phyloP scores from a whole-genome alignment of 2,329 filamentous ascomycete genomes.

The Epichloe scottii region DNA sequence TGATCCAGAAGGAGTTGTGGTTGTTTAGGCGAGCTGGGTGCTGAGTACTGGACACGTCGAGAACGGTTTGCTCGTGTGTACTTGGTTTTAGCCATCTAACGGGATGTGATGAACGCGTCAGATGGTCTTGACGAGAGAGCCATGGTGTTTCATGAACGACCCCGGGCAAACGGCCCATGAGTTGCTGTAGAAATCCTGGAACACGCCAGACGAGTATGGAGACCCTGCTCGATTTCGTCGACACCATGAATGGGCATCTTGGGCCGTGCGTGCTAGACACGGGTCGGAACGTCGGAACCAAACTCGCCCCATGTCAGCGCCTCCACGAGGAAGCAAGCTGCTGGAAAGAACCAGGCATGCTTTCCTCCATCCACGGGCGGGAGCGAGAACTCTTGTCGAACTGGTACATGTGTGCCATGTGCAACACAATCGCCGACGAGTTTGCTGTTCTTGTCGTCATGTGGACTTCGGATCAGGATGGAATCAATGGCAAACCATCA shows the following conservation, averaged over 20 bases:
- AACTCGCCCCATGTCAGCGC: slow-evolving; percentile 21
- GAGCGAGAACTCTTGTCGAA: slow-evolving; percentile 11
- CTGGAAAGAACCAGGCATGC: slow-evolving; percentile 22
- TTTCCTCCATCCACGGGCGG: slow-evolving; percentile 20
- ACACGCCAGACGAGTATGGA: slow-evolving; percentile 56
- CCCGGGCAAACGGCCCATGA: slow-evolving; percentile 44
- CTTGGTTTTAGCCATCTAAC: background rate
- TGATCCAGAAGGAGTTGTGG: slow-evolving; percentile 8
- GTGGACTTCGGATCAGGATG: too few species aligned
- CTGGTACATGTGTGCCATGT: background rate
- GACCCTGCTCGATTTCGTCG: slow-evolving; percentile 36
- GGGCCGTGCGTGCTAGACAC: too few species aligned
- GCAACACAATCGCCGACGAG: background rate
- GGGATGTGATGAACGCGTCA: background rate
- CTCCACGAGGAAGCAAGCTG: slow-evolving; percentile 20
- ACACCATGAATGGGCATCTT: too few species aligned
- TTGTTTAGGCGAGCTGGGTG: too few species aligned
- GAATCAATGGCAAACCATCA: too few species aligned
- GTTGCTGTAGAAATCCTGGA: slow-evolving; percentile 56
- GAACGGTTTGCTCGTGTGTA: background rate
- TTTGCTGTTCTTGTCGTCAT: background rate
- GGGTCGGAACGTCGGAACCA: too few species aligned
- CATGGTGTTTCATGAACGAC: slow-evolving; percentile 11
- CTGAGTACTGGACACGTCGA: background rate
- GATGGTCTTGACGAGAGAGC: background rate